Conservation (phyloP, 495 filamentous ascomycete genomes). For the Chaetomium tenue region DNA sequence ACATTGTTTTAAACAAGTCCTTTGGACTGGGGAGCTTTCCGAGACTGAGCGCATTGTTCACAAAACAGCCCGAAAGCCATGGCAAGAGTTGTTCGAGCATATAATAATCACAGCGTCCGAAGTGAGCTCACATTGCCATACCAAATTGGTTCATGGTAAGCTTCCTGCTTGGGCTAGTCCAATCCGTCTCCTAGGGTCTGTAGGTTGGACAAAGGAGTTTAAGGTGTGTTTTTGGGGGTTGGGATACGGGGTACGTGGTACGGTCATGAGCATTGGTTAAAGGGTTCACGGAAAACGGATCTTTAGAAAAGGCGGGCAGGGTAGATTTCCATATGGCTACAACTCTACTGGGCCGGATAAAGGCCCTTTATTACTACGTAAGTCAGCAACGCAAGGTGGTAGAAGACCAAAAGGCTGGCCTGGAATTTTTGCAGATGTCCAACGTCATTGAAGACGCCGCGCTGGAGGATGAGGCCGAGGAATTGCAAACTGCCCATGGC, state of each 20-base stretch:
- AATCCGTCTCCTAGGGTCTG: too few species aligned
- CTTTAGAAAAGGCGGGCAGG: too few species aligned
- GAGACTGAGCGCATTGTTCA: neutral
- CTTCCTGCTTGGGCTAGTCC: neutral
- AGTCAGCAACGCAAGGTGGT: neutral
- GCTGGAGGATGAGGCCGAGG: neutral
- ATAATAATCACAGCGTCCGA: neutral
- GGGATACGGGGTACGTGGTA: too few species aligned
- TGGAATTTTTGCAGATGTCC: neutral
- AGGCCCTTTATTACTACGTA: neutral
- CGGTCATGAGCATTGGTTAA: too few species aligned
- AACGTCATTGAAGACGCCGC: neutral
- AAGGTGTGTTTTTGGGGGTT: too few species aligned
- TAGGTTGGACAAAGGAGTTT: too few species aligned
- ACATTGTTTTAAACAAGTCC: neutral
- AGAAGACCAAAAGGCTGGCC: neutral
- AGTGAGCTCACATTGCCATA: neutral
- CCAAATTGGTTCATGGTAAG: neutral
- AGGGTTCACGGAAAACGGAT: too few species aligned
- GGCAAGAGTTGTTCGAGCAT: neutral
- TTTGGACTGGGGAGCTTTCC: neutral
- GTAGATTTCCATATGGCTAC: neutral
- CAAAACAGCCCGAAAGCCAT: neutral
- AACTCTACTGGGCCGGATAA: neutral
- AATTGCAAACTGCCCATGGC: neutral